phyloP scores from a whole-genome alignment of 1,284 basidiomycete species.

The Porogramme epimiltina region DNA sequence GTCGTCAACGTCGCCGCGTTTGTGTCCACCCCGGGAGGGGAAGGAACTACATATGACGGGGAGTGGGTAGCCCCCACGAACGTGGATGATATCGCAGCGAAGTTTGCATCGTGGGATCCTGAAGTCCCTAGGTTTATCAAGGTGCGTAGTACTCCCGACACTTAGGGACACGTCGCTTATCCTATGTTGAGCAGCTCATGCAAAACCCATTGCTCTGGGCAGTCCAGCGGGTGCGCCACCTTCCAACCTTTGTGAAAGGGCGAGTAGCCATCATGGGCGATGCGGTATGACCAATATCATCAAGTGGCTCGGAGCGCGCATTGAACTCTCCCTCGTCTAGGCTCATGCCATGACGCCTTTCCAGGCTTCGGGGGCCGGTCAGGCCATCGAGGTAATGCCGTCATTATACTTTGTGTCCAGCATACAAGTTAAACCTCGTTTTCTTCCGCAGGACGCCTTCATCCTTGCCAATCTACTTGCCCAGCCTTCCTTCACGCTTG shows the following conservation, averaged over 20 bases:
- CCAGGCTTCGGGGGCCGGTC: slow-evolving; percentile 40
- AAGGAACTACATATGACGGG: slow-evolving; percentile 21
- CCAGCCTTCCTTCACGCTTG: background rate
- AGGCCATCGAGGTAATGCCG: slow-evolving; percentile 38
- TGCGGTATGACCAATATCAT: slow-evolving; percentile 21
- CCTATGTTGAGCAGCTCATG: background rate
- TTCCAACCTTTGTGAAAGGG: slow-evolving; percentile 27
- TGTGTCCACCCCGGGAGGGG: slow-evolving; percentile 12
- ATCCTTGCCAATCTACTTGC: slow-evolving; percentile 8
- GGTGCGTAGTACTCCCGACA: background rate
- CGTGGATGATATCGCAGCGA: slow-evolving; percentile 19
- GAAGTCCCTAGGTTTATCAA: slow-evolving; percentile 25
- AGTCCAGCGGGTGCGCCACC: slow-evolving; percentile 21
- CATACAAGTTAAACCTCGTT: no score
- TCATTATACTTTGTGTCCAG: no score
- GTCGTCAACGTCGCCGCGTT: slow-evolving; percentile 27
- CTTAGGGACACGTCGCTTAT: background rate
- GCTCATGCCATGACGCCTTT: slow-evolving; percentile 32
- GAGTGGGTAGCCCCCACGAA: slow-evolving; percentile 23
- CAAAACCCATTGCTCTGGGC: slow-evolving; percentile 20
- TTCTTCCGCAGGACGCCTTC: slow-evolving; percentile 10
- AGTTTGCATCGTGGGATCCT: slow-evolving; percentile 27
- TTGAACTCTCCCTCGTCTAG: background rate
- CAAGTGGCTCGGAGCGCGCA: background rate
- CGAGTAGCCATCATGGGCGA: slow-evolving; percentile 32